Evolutionary conservation across 2,329 filamentous ascomycete genomes (phyloP).

Genomic region (Exophiala aquamarina): DNA sequence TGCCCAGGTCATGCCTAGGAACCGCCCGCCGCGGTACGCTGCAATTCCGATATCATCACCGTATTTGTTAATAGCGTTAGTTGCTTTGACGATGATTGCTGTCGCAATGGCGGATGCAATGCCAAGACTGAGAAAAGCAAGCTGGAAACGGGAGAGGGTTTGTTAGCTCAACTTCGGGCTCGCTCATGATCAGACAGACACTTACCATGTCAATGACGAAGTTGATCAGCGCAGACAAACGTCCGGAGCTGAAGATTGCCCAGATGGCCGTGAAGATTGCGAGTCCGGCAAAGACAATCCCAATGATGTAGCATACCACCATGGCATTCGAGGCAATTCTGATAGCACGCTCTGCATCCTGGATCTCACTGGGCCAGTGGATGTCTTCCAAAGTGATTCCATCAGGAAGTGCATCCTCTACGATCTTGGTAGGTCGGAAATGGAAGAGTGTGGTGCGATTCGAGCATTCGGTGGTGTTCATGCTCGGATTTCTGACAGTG

Average conservation of each 20-base stretch:
- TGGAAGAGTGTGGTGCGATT: slow-evolving; percentile 54
- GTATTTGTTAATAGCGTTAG: slow-evolving; percentile 53
- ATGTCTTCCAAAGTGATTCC: slow-evolving; percentile 53
- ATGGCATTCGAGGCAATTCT: slow-evolving; percentile 51
- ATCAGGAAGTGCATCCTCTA: slow-evolving; percentile 51
- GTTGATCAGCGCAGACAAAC: slow-evolving; percentile 51
- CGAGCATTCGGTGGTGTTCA: slow-evolving; percentile 58
- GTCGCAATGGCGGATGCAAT: slow-evolving; percentile 74
- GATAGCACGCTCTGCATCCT: slow-evolving; percentile 53
- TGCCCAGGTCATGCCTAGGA: slow-evolving; percentile 61
- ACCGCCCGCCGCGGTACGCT: slow-evolving; percentile 53
- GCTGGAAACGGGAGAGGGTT: slow-evolving; percentile 26
- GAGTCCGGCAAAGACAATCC: slow-evolving; percentile 53
- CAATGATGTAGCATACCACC: slow-evolving; percentile 61
- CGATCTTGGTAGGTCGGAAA: slow-evolving; percentile 54
- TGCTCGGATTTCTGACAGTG: slow-evolving; percentile 39
- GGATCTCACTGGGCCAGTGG: slow-evolving; percentile 57
- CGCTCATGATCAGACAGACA: slow-evolving; percentile 1
- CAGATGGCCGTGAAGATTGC: slow-evolving; percentile 48
- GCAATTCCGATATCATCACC: slow-evolving; percentile 51
- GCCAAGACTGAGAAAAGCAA: slow-evolving; percentile 62
- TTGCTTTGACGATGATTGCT: slow-evolving; percentile 58
- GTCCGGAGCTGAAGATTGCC: slow-evolving; percentile 46
- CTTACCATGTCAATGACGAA: slow-evolving; percentile 47
- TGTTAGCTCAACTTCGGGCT: slow-evolving; percentile 1